phyloP scores from a whole-genome alignment of 495 filamentous ascomycete species.

The Daldinia caldariorum region DNA sequence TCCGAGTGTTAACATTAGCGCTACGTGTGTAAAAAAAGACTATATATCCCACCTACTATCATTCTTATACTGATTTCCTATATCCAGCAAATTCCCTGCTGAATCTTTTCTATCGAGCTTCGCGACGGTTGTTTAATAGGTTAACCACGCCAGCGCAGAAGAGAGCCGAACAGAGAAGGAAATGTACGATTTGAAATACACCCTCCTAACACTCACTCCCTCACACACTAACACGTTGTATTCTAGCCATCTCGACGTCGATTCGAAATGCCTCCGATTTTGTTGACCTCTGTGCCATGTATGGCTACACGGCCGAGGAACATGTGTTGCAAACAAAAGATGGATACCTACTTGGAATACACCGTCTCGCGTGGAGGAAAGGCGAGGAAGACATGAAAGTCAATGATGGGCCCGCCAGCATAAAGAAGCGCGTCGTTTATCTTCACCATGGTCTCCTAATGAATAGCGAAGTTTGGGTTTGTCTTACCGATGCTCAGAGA shows the following conservation, averaged over 20 bases:
- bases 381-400: slow-evolving; percentile 79
- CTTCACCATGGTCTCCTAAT: slow-evolving; percentile 96
- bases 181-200: slow-evolving; percentile 52
- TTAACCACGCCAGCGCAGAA: slow-evolving; percentile 75
- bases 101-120: slow-evolving; percentile 81
- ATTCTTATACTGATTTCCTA: slow-evolving; percentile 39
- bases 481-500: slow-evolving; percentile 83
- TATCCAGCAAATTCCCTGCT: slow-evolving; percentile 77
- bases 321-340: slow-evolving; percentile 94
- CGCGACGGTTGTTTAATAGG: slow-evolving; percentile 82
- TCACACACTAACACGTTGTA: slow-evolving; percentile 30
- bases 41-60: background rate
- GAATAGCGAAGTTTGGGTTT: slow-evolving; percentile 99
- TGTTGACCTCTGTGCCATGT: slow-evolving; percentile 86
- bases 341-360: slow-evolving; percentile 91
- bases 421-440: slow-evolving; percentile 89
- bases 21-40: slow-evolving; percentile 70
- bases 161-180: slow-evolving; percentile 67
- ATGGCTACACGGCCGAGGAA: slow-evolving; percentile 92
- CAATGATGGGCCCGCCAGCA: slow-evolving; percentile 74
- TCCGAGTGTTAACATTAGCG: slow-evolving; percentile 88
- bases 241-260: slow-evolving; percentile 60
- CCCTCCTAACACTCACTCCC: background rate
- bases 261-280: slow-evolving; percentile 84
- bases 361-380: slow-evolving; percentile 82